Evolutionary conservation across 768 basidiomycete genomes (phyloP), one percentile per base, ranked within the genome.

Genomic region (Tylopilus vinaceipallidus): DNA sequence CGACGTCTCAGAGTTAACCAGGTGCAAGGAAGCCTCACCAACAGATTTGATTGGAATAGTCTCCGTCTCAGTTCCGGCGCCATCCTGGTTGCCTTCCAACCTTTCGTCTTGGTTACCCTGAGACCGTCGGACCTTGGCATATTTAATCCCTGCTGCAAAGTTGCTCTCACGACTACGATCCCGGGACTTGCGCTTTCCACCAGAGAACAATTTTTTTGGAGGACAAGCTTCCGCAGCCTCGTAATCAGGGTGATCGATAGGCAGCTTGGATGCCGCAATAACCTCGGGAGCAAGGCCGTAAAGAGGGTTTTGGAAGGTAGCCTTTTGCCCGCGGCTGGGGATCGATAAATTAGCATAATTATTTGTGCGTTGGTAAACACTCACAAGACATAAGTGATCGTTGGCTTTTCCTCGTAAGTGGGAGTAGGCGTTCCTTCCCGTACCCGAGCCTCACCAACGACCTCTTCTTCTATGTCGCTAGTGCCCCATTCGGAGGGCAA

Each of bases 361-460:
- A 41, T 19, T 12, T 42, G 41, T 38, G 26, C 19, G 11, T 33
- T 32, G 32, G n/a, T n/a, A n/a, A n/a, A n/a, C 4, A 79, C 85
- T 59, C 65, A 88, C 86, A 88, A 88, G 40, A 89, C 87, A 59
- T 84, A 85, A 23, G 80, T 81, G 44, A 88, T 70, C 3, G 77
- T 86, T 0, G 83, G 82, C 57, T 76, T 77, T 62, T 88, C 86
- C 29, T 75, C 71, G 32, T 60, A 60, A 6, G 63, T 34, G 3
- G 68, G 57, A n/a, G 59, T 68, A 13, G 79, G 77, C 0, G 75
- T 73, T 16, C 49, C 62, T 55, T 66, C 59, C 50, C n/a, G 71
- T 67, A 57, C 61, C 64, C 20, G 64, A 57, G 58, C 62, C 54
- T 59, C 65, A 43, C 59, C 69, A 24, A 68, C 63, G 0, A 67